A percentile compares a stretch with the other conserved stretches of the same genome.
Evolutionary conservation across 2,329 filamentous ascomycete genomes (phyloP).

Genomic region (Pseudocercospora fuligena): DNA sequence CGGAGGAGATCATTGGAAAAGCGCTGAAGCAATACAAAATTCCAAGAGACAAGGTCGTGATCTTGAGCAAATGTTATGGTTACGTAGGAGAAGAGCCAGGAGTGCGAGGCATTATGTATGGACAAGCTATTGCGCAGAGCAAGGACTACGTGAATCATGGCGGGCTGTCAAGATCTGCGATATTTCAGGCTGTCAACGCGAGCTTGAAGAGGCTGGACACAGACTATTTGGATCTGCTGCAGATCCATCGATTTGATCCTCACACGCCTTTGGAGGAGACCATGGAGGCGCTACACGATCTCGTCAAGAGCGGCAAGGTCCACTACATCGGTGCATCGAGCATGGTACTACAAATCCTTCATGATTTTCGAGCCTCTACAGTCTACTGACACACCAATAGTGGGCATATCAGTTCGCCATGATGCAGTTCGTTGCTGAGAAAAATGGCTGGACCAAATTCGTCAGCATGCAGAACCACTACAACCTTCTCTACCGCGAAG

Average conservation of each 20-base stretch:
- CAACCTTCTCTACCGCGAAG: conserved; percentile 65
- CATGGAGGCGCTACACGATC: conserved; percentile 62
- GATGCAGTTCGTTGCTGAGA: conserved; percentile 62
- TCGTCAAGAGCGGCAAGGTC: conserved; percentile 62
- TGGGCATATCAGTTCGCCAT: conserved; percentile 59
- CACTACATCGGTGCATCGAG: conserved; percentile 44
- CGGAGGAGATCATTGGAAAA: conserved; percentile 69
- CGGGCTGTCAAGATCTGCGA: conserved; percentile 66
- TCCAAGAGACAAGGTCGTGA: conserved; percentile 67
- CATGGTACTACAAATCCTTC: background rate
- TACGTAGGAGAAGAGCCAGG: conserved; percentile 46
- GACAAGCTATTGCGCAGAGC: conserved; percentile 16
- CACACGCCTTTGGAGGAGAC: conserved; percentile 62
- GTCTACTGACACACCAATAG: conserved; percentile 29
- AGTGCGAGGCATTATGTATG: conserved; percentile 18
- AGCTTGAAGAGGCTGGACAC: conserved; percentile 61
- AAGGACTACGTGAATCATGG: conserved; percentile 50
- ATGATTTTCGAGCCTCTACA: background rate
- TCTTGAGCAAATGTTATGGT: conserved; percentile 68
- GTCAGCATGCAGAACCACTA: conserved; percentile 65
- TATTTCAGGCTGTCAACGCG: conserved; percentile 67
- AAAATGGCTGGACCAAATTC: conserved; percentile 64
- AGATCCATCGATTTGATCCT: conserved; percentile 65
- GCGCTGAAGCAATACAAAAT: conserved; percentile 69
- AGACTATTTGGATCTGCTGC: conserved; percentile 64